phyloP scores from a whole-genome alignment of 768 basidiomycete species.

The Mycena haematopus region DNA sequence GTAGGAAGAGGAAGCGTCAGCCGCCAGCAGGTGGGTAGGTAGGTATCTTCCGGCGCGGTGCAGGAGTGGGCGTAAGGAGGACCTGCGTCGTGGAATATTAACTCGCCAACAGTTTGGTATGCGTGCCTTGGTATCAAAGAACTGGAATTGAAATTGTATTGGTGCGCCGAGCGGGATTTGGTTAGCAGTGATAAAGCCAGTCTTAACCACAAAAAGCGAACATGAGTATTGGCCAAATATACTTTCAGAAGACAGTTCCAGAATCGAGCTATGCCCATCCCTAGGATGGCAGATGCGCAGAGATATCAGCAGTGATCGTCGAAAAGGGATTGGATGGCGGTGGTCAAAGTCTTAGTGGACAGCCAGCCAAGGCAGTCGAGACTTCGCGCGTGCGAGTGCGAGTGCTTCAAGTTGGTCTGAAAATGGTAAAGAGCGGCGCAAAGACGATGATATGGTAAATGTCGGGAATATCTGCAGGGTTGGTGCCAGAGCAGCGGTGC shows the following conservation, averaged over 20 bases:
- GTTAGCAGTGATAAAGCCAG: constrained; percentile 4
- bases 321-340: constrained; percentile 6
- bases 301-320: constrained; percentile 1
- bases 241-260: background rate
- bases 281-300: constrained; percentile 8
- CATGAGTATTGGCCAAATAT: background rate
- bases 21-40: too few species aligned
- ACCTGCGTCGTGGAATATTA: background rate
- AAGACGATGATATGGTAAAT: constrained; percentile 12
- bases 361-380: background rate
- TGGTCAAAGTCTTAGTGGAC: background rate
- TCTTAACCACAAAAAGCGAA: too few species aligned
- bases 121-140: background rate
- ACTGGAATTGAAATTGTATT: background rate
- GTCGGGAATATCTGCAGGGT: constrained; percentile 10
- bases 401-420: too few species aligned
- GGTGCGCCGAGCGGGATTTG: constrained; percentile 16
- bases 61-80: too few species aligned
- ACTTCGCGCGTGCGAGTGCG: background rate
- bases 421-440: too few species aligned
- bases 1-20: background rate
- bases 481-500: background rate
- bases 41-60: too few species aligned
- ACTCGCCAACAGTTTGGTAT: too few species aligned
- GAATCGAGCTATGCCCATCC: background rate